Evolutionary conservation across 2,329 filamentous ascomycete species (phyloP), one percentile per base, ranked within the genome.

Genomic region (Cadophora gregata): DNA sequence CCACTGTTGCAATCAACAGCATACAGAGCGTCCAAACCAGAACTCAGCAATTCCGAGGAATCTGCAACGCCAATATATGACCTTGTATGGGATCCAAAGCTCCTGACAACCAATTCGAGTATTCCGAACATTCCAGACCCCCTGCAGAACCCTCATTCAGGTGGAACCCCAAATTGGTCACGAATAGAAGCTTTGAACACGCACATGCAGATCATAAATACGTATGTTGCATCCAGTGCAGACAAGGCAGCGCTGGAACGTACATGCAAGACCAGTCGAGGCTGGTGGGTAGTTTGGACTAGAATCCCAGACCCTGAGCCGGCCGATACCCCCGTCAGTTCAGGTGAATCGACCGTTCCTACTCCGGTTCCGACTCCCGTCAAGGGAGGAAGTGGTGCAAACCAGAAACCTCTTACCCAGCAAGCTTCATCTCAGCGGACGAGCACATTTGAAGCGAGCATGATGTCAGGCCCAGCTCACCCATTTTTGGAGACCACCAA

Each of bases 231-330:
- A 9, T 85, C 85, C 1, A 79, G 82, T 5, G 77, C 75, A 1
- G 77, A 81, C 42, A 70, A 72, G 19, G 77, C 78, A 4, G 84
- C 86, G 67, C 75, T 86, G 3, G 88, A 91, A 75, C 81, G 86
- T 24, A 90, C 87, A 1, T 86, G 84, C 72, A 90, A 90, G 80
- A 90, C 88, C 4, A 86, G 81, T 55, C 84, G 88, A 38, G 88
- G 88, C 0, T 91, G 88, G 87, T 91, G 89, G 88, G 81, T 91
- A 33, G 87, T 90, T 29, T 91, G 88, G 88, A 88, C 83, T 58
- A 81, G 86, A 27, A 79, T 89, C 25, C 73, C 84, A 6, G 82
- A 82, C 59, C 78, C 78, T 10, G 72, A 74, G 12, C 59, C 53
- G 50, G 16, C 56, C 10, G 33, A 31, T 7, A 42, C 33, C 6